phyloP scores from a whole-genome alignment of 2,329 filamentous ascomycete species.

The Neocatenulostroma microsporum region DNA sequence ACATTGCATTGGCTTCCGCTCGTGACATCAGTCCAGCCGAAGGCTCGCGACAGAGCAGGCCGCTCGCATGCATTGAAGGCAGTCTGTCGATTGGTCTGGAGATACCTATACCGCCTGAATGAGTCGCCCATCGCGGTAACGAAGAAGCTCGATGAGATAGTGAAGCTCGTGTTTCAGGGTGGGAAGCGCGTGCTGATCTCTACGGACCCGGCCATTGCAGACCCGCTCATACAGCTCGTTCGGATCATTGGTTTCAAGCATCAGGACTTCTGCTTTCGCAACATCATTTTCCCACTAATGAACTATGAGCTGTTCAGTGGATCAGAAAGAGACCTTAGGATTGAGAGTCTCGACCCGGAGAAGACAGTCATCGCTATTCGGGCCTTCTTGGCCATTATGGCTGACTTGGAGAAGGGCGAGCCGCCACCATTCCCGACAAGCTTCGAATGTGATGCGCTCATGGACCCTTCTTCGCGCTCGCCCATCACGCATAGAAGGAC shows the following conservation, averaged over 20 bases:
- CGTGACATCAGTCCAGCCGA: conserved; percentile 66
- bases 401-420: conserved; percentile 80
- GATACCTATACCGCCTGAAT: conserved; percentile 70
- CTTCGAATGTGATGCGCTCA: conserved; percentile 41
- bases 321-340: conserved; percentile 60
- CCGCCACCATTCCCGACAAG: conserved; percentile 77
- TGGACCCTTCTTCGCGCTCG: conserved; percentile 32
- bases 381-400: conserved; percentile 86
- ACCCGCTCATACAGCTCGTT: conserved; percentile 87
- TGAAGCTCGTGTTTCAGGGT: conserved; percentile 72
- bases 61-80: conserved; percentile 78
- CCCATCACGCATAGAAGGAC: conserved; percentile 30
- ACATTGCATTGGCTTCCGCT: conserved; percentile 79
- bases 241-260: conserved; percentile 90
- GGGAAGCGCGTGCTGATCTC: conserved; percentile 74
- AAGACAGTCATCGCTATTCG: conserved; percentile 95
- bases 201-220: conserved; percentile 73
- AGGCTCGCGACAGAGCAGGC: conserved; percentile 73
- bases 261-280: conserved; percentile 87
- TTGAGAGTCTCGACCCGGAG: conserved; percentile 92
- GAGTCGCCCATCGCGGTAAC: conserved; percentile 61
- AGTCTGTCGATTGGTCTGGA: conserved; percentile 85
- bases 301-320: conserved; percentile 77
- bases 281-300: conserved; percentile 88
- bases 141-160: conserved; percentile 82